These are phyloP conservation scores for Myriosclerotinia curreyana DNA, from an alignment of 2,329 filamentous ascomycete species.

Conservation along the genomic window DNA sequence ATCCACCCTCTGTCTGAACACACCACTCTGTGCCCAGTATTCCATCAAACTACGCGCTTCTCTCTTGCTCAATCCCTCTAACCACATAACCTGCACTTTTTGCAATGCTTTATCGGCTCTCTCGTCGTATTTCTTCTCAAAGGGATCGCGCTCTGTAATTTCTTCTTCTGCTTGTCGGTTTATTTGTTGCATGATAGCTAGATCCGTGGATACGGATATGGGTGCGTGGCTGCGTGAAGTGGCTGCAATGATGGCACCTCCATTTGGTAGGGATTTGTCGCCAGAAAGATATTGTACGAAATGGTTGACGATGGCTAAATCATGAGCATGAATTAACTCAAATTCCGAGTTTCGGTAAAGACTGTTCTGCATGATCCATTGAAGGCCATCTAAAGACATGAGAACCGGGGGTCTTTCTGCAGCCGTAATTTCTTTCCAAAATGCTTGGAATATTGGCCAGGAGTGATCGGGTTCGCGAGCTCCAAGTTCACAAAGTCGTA, in stretches of 20 bases:
- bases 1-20: conserved; percentile 68
- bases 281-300: conserved; percentile 73
- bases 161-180: conserved; percentile 43
- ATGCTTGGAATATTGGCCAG: conserved; percentile 74
- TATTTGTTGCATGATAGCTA: conserved; percentile 59
- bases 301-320: conserved; percentile 71
- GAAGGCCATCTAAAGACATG: conserved; percentile 73
- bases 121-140: conserved; percentile 54
- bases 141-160: conserved; percentile 50
- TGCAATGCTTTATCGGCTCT: conserved; percentile 53
- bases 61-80: conserved; percentile 66
- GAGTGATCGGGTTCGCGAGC: conserved; percentile 73
- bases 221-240: conserved; percentile 70
- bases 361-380: conserved; percentile 75
- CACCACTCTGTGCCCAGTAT: conserved; percentile 86
- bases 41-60: conserved; percentile 83
- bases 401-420: conserved; percentile 56
- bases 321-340: conserved; percentile 78
- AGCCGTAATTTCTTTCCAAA: conserved; percentile 74
- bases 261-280: conserved; percentile 58
- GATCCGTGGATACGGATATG: conserved; percentile 61
- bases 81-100: conserved; percentile 50
- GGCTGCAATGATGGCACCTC: conserved; percentile 74
- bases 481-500: conserved; percentile 64
- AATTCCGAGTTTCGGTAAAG: conserved; percentile 71